These are phyloP conservation scores for Ormosia semicastrata DNA, from an alignment of 306 rosid genomes.

Conservation along the genomic window DNA sequence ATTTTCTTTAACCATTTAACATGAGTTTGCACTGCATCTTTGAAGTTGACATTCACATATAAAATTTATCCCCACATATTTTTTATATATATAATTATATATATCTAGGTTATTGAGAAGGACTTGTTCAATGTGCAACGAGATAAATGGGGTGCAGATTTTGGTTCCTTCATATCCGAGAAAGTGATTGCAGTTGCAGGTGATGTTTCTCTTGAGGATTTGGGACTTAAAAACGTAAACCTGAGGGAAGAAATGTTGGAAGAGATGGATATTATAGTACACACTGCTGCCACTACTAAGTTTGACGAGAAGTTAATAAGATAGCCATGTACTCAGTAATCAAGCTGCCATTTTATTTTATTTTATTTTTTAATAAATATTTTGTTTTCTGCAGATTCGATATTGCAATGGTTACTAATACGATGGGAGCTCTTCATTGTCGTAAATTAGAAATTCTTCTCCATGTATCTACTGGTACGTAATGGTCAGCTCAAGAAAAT, in stretches of 20 bases:
- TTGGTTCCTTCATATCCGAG: slow-evolving; percentile 24
- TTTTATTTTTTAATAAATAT: not conserved
- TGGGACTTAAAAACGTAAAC: slow-evolving; percentile 27
- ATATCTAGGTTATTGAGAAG: slow-evolving; percentile 14
- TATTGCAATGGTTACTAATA: slow-evolving; percentile 28
- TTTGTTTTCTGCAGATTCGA: slow-evolving; percentile 28
- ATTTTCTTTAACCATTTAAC: not conserved
- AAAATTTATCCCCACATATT: not conserved
- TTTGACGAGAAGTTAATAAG: slow-evolving; percentile 31
- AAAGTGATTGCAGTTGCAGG: slow-evolving; percentile 30
- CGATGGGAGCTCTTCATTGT: slow-evolving; percentile 38
- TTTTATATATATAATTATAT: too few relatives aligned
- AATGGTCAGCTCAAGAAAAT: too few relatives aligned
- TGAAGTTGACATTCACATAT: too few relatives aligned
- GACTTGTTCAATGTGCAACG: slow-evolving; percentile 31
- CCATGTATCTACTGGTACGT: slow-evolving; percentile 32
- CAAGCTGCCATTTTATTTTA: too few relatives aligned
- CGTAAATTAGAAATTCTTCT: slow-evolving; percentile 7
- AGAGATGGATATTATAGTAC: slow-evolving; percentile 20
- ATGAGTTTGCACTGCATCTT: too few relatives aligned
- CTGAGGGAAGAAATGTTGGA: slow-evolving; percentile 7
- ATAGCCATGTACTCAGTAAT: too few relatives aligned
- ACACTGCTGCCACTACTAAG: slow-evolving; percentile 29
- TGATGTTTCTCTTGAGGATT: slow-evolving; percentile 20
- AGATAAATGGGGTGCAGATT: slow-evolving; percentile 17